These are phyloP conservation scores for Aspergillus sp. DNA, from an alignment of 2,329 filamentous ascomycete genomes.

Conservation along the genomic window DNA sequence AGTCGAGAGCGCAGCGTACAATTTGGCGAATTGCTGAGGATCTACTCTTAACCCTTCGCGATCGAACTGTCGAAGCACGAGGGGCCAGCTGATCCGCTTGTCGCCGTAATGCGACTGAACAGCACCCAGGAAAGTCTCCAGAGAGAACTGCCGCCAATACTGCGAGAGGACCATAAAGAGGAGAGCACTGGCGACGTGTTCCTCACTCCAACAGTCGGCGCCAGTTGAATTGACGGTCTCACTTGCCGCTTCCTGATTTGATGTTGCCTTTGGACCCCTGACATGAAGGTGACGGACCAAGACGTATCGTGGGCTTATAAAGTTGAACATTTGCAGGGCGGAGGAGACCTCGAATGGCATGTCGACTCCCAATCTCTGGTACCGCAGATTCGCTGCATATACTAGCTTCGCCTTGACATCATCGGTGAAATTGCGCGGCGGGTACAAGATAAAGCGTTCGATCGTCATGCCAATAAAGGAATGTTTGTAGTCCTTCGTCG, in stretches of 20 bases:
- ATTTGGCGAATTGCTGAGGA: slow-evolving; percentile 65
- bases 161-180: slow-evolving; percentile 58
- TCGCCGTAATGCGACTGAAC: slow-evolving; percentile 47
- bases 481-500: slow-evolving; percentile 56
- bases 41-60: slow-evolving; percentile 67
- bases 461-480: slow-evolving; percentile 69
- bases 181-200: slow-evolving; percentile 72
- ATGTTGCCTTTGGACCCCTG: slow-evolving; percentile 64
- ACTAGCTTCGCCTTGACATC: slow-evolving; percentile 58
- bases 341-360: slow-evolving; percentile 35
- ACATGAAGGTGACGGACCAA: slow-evolving; percentile 59
- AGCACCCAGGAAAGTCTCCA: slow-evolving; percentile 56
- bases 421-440: slow-evolving; percentile 76
- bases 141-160: slow-evolving; percentile 55
- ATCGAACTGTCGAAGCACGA: slow-evolving; percentile 72
- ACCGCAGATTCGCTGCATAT: slow-evolving; percentile 59
- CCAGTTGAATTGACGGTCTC: slow-evolving; percentile 50
- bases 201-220: slow-evolving; percentile 60
- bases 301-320: slow-evolving; percentile 33
- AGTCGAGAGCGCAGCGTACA: slow-evolving; percentile 71
- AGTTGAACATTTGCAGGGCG: slow-evolving; percentile 37
- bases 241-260: slow-evolving; percentile 60
- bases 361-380: slow-evolving; percentile 47
- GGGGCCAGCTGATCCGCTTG: slow-evolving; percentile 53
- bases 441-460: slow-evolving; percentile 78